Base-by-base conservation (phyloP, 257 asterid genomes). In the Solanum appendiculatum region DNA sequence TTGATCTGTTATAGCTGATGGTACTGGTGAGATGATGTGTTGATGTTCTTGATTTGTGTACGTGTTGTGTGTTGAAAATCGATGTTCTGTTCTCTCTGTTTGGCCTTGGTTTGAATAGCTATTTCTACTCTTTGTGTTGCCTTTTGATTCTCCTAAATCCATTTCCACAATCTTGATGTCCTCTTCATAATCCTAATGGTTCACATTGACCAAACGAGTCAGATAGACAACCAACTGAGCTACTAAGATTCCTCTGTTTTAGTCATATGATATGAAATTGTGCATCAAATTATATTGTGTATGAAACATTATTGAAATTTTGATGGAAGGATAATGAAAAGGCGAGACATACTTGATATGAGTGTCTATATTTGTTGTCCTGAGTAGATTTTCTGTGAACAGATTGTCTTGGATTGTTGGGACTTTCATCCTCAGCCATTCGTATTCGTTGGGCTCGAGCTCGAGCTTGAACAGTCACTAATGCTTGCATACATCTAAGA, bases 121-220 rank as follows among this genome's bases (percentile, higher is more conserved):
- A 86, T 89, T 93, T 36, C 99, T 88, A 78, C 94, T 89, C 80
- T 87, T 92, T 66, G 93, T 88, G 9, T 86, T 92, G 12, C 93
- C 94, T 90, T 90, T 94, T 89, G 90, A 88, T 87, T 93, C 94
- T 20, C 98, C 98, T 2, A 91, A 86, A 78, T 97, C 99, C 98
- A 97, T 93, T 87, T 97, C 98, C 21, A 97, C 99, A 33, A 97
- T 97, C 94, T 97, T 97, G 88, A 97, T 89, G 92, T 95, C 93
- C 90, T 97, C 99, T 68, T 97, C 97, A 13, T 72, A 89, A 86
- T 95, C 98, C 98, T 97, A 36, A 63, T 56, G 18, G 78, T 68
- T 75, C 5, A 63, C 7, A 86, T 66, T 33, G 73, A n/a, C n/a
- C n/a, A n/a, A n/a, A 56, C 25, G 64, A 3, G 12, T 56, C 27